phyloP scores from a whole-genome alignment of 306 rosid species.

The Echinosophora koreensis region DNA sequence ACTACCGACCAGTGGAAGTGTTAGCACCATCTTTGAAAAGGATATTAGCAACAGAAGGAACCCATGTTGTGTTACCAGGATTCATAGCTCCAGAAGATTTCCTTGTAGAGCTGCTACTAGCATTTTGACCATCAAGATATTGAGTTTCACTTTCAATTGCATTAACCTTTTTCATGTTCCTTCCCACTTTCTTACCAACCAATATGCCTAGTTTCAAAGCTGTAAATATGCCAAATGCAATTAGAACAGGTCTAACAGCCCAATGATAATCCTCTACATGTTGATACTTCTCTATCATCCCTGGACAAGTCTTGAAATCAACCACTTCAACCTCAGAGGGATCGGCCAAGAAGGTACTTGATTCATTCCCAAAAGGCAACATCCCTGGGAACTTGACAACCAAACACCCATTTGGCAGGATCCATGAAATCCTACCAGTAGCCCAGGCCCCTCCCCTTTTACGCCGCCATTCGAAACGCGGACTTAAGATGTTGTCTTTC shows the following conservation, averaged over 20 bases:
- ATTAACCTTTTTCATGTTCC: conserved; percentile 56
- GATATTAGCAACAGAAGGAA: conserved; percentile 74
- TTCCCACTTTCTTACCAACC: conserved; percentile 64
- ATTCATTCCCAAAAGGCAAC: conserved; percentile 62
- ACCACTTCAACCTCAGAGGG: conserved; percentile 90
- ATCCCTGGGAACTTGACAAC: conserved; percentile 85
- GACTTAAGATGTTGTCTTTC: conserved; percentile 65
- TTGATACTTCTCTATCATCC: conserved; percentile 79
- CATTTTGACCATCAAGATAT: conserved; percentile 59
- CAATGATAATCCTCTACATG: conserved; percentile 94
- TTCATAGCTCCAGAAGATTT: conserved; percentile 33
- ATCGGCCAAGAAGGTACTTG: conserved; percentile 69
- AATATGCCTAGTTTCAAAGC: conserved; percentile 72
- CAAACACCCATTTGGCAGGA: conserved; percentile 87
- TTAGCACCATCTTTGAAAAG: conserved; percentile 68
- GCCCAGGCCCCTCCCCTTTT: conserved; percentile 68
- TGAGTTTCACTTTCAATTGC: conserved; percentile 56
- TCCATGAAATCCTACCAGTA: conserved; percentile 79
- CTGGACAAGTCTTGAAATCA: conserved; percentile 66
- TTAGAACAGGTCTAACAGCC: conserved; percentile 82
- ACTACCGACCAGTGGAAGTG: conserved; percentile 51
- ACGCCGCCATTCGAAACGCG: conserved; percentile 86
- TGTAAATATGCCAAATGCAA: conserved; percentile 77
- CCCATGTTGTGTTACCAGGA: conserved; percentile 61
- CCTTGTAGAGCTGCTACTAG: conserved; percentile 48